These are phyloP conservation scores for Mrakiaceae sp. DNA, from an alignment of 1,284 basidiomycete species.

Conservation along the genomic window DNA sequence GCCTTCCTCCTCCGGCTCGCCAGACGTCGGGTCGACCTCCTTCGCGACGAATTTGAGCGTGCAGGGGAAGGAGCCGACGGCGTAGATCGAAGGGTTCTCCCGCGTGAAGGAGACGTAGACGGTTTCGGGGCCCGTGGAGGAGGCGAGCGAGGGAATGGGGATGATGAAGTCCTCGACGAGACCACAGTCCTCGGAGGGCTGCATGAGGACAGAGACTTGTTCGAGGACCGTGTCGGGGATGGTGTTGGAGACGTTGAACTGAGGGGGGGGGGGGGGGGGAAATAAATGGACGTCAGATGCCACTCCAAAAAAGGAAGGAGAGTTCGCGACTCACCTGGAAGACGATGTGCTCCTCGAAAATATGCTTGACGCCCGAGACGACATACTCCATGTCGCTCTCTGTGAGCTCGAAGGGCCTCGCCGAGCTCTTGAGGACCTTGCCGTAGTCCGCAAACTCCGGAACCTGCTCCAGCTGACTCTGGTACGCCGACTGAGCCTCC, in stretches of 20 bases:
- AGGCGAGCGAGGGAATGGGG: conserved; percentile 57
- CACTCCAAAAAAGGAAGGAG: background rate
- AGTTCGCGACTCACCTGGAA: conserved; percentile 58
- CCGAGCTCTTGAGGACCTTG: conserved; percentile 72
- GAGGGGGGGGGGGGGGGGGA: background rate
- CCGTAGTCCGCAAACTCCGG: conserved; percentile 82
- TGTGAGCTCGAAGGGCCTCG: conserved; percentile 71
- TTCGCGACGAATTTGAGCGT: conserved; percentile 95
- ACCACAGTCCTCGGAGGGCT: conserved; percentile 59
- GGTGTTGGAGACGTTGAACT: conserved; percentile 99
- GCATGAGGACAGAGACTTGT: conserved; percentile 89
- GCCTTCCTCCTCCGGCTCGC: conserved; percentile 93
- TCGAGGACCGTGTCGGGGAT: conserved; percentile 95
- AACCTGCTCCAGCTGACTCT: conserved; percentile 70
- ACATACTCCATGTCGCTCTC: conserved; percentile 98
- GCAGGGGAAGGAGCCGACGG: conserved; percentile 76
- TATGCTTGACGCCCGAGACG: conserved; percentile 90
- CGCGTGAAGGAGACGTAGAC: conserved; percentile 94
- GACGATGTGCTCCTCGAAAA: conserved; percentile 90
- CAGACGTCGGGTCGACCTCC: conserved; percentile 92
- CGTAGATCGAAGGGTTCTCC: conserved; percentile 61
- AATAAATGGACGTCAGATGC: background rate
- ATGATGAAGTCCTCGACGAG: conserved; percentile 94
- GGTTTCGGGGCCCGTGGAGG: conserved; percentile 60
- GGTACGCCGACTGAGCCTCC: conserved; percentile 76